Conservation (phyloP, 2,329 filamentous ascomycete species). For the Fusarium piperis region DNA sequence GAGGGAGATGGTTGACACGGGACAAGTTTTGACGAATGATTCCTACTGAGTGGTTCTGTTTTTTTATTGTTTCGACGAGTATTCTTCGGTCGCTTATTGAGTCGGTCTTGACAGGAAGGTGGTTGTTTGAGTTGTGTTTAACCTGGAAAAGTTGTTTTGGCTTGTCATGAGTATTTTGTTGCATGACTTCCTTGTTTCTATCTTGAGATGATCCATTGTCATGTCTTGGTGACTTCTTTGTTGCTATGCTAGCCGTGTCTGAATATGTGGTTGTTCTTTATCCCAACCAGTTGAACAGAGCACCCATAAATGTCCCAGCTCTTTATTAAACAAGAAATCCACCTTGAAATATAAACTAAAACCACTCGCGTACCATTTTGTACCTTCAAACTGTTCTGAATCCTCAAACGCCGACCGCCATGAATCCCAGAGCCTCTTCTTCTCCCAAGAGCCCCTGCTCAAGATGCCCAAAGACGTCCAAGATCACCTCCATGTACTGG, state of each 20-base stretch:
- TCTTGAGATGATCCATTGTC: background rate
- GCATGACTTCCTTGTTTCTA: background rate
- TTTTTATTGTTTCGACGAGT: too few relatives aligned
- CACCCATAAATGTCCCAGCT: background rate
- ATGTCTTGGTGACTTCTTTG: background rate
- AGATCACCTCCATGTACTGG: conserved; percentile 6
- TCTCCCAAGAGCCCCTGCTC: background rate
- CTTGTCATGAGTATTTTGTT: background rate
- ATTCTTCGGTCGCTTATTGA: background rate
- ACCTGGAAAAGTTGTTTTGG: background rate
- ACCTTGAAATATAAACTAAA: background rate
- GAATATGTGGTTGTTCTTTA: background rate
- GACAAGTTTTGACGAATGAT: too few relatives aligned
- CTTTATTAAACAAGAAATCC: background rate
- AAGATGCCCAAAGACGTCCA: background rate
- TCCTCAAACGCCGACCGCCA: background rate
- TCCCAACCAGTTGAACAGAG: background rate
- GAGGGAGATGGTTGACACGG: too few relatives aligned
- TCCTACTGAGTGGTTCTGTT: too few relatives aligned
- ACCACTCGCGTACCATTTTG: background rate
- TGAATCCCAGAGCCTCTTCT: background rate
- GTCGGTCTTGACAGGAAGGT: background rate
- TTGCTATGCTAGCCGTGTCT: background rate
- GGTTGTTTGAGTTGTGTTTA: background rate
- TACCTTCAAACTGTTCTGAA: background rate